phyloP scores from a whole-genome alignment of 108 stramenopile genomes.

The Phaeodactylum tricornutum region DNA sequence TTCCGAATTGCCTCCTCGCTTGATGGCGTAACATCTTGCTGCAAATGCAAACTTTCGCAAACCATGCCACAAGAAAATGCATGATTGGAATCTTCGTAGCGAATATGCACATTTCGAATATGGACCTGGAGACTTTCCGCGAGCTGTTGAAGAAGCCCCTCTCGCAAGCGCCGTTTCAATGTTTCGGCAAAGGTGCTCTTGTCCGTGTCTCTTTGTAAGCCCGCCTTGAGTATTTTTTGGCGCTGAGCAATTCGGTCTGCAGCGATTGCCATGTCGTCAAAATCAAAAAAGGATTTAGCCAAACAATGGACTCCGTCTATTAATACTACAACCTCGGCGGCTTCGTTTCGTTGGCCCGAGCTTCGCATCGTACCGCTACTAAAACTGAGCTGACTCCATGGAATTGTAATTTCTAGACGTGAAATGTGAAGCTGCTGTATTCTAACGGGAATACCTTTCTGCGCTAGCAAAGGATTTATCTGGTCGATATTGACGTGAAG shows the following conservation, averaged over 20 bases:
- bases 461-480: conserved; percentile 29
- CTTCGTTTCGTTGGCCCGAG: conserved; percentile 4
- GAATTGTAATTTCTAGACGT: conserved; percentile 44
- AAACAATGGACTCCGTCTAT: conserved; percentile 42
- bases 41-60: conserved; percentile 56
- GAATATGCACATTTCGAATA: conserved; percentile 50
- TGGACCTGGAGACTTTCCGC: conserved; percentile 50
- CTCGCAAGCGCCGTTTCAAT: conserved; percentile 24
- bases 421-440: conserved; percentile 35
- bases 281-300: conserved; percentile 27
- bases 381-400: conserved; percentile 41
- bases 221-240: conserved; percentile 9
- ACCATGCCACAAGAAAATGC: conserved; percentile 50
- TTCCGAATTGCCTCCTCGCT: conserved; percentile 23
- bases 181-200: neutral
- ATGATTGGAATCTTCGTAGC: conserved; percentile 46
- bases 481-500: conserved; percentile 30
- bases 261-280: conserved; percentile 32
- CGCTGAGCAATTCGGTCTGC: conserved; percentile 20
- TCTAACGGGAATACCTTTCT: conserved; percentile 42
- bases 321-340: conserved; percentile 40
- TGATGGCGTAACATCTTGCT: conserved; percentile 14
- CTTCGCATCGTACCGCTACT: neutral
- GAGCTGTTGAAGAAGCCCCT: conserved; percentile 41
- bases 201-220: conserved; percentile 5